Conservation (phyloP, 805 yeast genomes). For the Wickerhamomyces canadensis region DNA sequence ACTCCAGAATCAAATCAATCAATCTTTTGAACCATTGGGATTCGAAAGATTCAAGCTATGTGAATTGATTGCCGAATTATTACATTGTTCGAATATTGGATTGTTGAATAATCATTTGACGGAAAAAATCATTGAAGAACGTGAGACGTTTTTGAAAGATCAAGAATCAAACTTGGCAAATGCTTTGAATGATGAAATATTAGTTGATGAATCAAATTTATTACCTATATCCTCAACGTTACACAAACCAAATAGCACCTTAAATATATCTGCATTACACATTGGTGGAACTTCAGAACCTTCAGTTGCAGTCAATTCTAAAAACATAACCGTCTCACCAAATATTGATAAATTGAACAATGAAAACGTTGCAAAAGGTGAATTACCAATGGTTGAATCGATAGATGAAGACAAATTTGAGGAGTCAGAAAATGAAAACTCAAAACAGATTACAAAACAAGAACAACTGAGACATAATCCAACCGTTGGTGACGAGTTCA, state of each 20-base stretch:
- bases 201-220: slow-evolving; percentile 1
- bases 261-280: slow-evolving; percentile 20
- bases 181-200: slow-evolving; percentile 24
- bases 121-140: slow-evolving; percentile 57
- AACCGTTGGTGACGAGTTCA: slow-evolving; percentile 67
- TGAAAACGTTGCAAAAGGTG: slow-evolving; percentile 6
- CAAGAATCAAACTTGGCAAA: slow-evolving; percentile 21
- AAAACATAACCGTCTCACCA: slow-evolving; percentile 22
- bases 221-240: slow-evolving; percentile 1
- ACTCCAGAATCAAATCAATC: slow-evolving; percentile 39
- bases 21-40: slow-evolving; percentile 77
- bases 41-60: slow-evolving; percentile 90
- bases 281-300: slow-evolving; percentile 26
- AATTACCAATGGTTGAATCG: slow-evolving; percentile 9
- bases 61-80: slow-evolving; percentile 87
- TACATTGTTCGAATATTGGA: slow-evolving; percentile 96
- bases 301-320: slow-evolving; percentile 23
- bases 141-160: slow-evolving; percentile 57
- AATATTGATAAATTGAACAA: slow-evolving; percentile 5
- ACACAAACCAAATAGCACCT: slow-evolving; percentile 2
- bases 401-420: slow-evolving; percentile 2
- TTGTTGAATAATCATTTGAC: slow-evolving; percentile 75
- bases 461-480: slow-evolving; percentile 43
- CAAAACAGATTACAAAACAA: slow-evolving; percentile 7
- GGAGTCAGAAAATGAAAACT: not conserved